Evolutionary conservation across 495 filamentous ascomycete genomes (phyloP), one percentile per base, ranked within the genome.

Genomic region (Aspergillus panamensis): DNA sequence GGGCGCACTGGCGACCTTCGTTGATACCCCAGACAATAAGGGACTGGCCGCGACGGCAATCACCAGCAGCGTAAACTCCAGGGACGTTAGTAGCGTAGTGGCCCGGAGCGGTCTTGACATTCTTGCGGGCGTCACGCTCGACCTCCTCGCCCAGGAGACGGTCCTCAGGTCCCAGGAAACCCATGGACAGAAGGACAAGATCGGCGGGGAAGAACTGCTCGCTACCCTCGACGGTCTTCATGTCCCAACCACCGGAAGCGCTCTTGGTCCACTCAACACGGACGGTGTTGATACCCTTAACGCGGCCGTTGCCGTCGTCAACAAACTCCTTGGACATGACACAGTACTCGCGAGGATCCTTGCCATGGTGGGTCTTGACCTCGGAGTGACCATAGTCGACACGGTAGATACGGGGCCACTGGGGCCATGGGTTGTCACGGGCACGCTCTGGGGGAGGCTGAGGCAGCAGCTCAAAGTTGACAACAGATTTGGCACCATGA

Each of bases 21-120:
- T 99, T 99, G 81, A 99, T 99, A 73, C 93, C 94, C 90, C 94
- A 99, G 62, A 99, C 94, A 73, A 99, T 97, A 52, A 99, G 80
- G 40, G 91, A 96, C 76, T 99, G 94, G 55, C 94, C 94, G 71
- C 94, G 86, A 51, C 93, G 88, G 75, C 95, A 97, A 75, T 99
- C 94, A 71, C 94, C 94, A 56, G 94, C 94, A 48, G 94, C 93
- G 67, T 96, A 99, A 48, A 99, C 84, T 56, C 94, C 94, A 13
- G 86, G 81, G 44, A 96, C 72, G 63, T 92, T 97, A 61, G 95
- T 97, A 58, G 80, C 82, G 66, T 97, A 99, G 56, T 90, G 83
- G 33, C 94, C 95, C 56, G 89, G 83, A 13, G 91, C 82, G 17
- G 94, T 97, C 87, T 99, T 97, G 74, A 99, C 87, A 67, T 97